Conservation (phyloP, 2,329 filamentous ascomycete species). For the Penicillium italicum region DNA sequence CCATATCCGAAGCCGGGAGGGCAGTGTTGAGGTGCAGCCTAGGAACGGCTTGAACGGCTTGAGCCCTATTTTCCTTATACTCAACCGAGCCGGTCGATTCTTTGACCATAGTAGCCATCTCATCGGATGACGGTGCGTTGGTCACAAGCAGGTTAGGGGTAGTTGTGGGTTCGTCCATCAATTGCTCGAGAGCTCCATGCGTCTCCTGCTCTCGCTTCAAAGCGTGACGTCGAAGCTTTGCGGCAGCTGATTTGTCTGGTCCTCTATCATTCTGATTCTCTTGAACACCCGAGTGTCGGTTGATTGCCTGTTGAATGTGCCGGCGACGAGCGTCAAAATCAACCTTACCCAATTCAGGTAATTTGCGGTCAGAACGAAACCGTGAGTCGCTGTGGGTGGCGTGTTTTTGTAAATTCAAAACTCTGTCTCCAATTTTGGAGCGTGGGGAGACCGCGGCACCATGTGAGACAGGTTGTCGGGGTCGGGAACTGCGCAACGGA, state of each 20-base stretch:
- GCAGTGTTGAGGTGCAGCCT: conserved; percentile 30
- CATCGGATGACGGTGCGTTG: conserved; percentile 10
- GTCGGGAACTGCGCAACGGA: conserved; percentile 73
- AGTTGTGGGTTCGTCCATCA: conserved; percentile 18
- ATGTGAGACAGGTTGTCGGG: conserved; percentile 72
- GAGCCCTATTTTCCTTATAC: conserved; percentile 12
- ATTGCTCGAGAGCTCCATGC: conserved; percentile 24
- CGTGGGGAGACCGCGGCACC: conserved; percentile 70
- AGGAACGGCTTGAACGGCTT: conserved; percentile 13
- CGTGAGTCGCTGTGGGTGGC: conserved; percentile 33
- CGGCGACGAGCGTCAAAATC: conserved; percentile 81
- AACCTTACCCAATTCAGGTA: conserved; percentile 67
- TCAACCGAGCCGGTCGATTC: conserved; percentile 13
- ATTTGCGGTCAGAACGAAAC: conserved; percentile 41
- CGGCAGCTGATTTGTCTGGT: conserved; percentile 52
- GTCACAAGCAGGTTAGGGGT: conserved; percentile 1
- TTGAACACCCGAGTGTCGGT: conserved; percentile 58
- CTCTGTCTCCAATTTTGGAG: conserved; percentile 60
- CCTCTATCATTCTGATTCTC: conserved; percentile 55
- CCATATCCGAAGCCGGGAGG: conserved; percentile 11
- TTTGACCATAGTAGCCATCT: conserved; percentile 26
- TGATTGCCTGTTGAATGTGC: conserved; percentile 80
- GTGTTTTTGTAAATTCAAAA: conserved; percentile 43
- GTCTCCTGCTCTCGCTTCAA: conserved; percentile 50
- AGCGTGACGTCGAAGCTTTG: conserved; percentile 46